Conservation (phyloP, 441 rosid genomes). For the Metrosideros polymorpha region DNA sequence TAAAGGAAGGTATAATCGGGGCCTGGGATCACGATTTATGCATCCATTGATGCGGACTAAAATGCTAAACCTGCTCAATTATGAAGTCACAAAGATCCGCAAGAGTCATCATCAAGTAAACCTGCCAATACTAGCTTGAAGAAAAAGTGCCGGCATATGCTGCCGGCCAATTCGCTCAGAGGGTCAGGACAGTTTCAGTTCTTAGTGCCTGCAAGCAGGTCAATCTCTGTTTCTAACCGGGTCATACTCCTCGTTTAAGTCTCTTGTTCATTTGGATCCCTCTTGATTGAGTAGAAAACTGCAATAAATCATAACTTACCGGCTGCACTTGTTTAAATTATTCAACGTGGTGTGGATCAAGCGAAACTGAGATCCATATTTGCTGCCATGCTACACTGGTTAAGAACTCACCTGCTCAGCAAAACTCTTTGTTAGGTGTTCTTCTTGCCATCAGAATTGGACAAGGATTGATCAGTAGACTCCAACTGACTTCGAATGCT, state of each 20-base stretch:
- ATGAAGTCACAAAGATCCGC: not conserved
- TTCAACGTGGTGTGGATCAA: not conserved
- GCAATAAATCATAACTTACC: too few species aligned
- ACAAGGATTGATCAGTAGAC: constrained; percentile 22
- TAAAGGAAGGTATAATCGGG: not conserved
- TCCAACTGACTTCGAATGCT: constrained; percentile 51
- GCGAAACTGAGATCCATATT: not conserved
- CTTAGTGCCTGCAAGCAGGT: too few species aligned
- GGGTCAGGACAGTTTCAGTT: too few species aligned
- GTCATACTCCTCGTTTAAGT: too few species aligned
- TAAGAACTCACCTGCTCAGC: too few species aligned
- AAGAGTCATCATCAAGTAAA: not conserved
- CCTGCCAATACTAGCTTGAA: not conserved
- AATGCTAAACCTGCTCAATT: not conserved
- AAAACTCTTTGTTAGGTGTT: not conserved
- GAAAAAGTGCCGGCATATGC: not conserved
- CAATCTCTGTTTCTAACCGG: too few species aligned
- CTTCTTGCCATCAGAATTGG: constrained; percentile 41
- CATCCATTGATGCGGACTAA: not conserved
- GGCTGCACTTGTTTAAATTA: too few species aligned
- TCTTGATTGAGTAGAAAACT: too few species aligned
- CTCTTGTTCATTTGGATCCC: too few species aligned
- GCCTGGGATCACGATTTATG: not conserved
- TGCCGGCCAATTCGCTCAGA: not conserved
- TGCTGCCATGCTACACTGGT: not conserved